Base-by-base conservation (phyloP, 2,329 filamentous ascomycete genomes). In the Apiospora sp. region DNA sequence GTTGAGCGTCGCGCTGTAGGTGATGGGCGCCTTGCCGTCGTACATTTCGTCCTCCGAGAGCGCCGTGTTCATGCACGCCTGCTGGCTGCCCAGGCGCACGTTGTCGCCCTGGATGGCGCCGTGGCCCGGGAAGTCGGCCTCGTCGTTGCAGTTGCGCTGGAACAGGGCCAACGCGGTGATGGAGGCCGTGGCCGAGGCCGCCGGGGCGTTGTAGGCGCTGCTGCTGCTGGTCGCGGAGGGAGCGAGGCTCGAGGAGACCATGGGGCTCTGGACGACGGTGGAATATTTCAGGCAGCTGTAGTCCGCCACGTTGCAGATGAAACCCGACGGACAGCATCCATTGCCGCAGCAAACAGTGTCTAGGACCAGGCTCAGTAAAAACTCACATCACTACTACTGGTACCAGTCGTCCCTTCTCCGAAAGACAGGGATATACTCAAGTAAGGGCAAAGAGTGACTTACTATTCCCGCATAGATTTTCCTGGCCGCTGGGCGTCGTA, bases 391-490 rank as follows among this genome's bases (percentile, higher is more conserved):
- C 43, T 30, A 12, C 14, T 30, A 27, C 34, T 24, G 34, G 19
- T 4, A 10, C 8, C 58, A 41, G 34, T 61, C 22, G 34, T 61
- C 22, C 7, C 58, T n/a, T n/a, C 3, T 24, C 30, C 3, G 30
- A n/a, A 34, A 22, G 27, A 30, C 27, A 7, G 8, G 34, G 13
- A 10, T 16, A 4, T 13, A n/a, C 30, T 30, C 27, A 14, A 68
- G n/a, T 14, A 46, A 16, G 10, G 4, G 24, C 0, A 46, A 16
- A 8, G 7, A 19, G 27, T 8, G 24, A 44, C 46, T 68, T 68
- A 68, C 67, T 49, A 46, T 68, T 68, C 4, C 67, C 67, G 16
- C 67, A 68, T 46, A 68, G 43, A 22, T 68, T 68, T 6, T 46
- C 27, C 22, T 48, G 13, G 24, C 67, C 67, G 41, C 13, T 37